Conservation (phyloP, 768 basidiomycete genomes). For the Tylopilus plumbeoviolaceoides region DNA sequence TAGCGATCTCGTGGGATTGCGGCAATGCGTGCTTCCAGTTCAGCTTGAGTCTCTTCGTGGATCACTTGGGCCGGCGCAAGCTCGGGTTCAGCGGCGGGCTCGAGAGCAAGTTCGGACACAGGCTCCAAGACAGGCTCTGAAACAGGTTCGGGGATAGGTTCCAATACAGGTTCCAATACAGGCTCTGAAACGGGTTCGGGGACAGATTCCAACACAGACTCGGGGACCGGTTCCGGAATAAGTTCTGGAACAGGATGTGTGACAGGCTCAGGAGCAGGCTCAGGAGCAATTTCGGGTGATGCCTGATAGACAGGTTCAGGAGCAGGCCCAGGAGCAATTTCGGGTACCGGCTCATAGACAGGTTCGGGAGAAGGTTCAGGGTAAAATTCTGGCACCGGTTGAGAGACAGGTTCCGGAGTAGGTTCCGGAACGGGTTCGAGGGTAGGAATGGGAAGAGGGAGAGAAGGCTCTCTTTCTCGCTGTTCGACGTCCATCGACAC, state of each 20-base stretch:
- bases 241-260: no score
- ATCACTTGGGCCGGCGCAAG: neutral
- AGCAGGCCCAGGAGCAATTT: neutral
- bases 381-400: neutral
- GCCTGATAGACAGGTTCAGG: neutral
- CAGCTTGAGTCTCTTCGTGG: constrained; percentile 9
- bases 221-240: neutral
- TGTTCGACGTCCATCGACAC: constrained; percentile 14
- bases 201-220: neutral
- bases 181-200: neutral
- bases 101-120: neutral
- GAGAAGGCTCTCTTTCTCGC: constrained; percentile 3
- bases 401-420: neutral
- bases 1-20: constrained; percentile 28
- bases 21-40: constrained; percentile 26
- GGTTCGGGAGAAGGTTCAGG: neutral
- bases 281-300: neutral
- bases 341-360: neutral
- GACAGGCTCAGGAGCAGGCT: no score
- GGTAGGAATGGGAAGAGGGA: neutral
- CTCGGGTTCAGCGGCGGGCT: neutral
- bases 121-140: neutral
- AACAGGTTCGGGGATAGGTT: neutral
- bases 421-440: constrained; percentile 1
- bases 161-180: neutral